Conservation (phyloP, 805 yeast species). For the Candida sanyiensis region DNA sequence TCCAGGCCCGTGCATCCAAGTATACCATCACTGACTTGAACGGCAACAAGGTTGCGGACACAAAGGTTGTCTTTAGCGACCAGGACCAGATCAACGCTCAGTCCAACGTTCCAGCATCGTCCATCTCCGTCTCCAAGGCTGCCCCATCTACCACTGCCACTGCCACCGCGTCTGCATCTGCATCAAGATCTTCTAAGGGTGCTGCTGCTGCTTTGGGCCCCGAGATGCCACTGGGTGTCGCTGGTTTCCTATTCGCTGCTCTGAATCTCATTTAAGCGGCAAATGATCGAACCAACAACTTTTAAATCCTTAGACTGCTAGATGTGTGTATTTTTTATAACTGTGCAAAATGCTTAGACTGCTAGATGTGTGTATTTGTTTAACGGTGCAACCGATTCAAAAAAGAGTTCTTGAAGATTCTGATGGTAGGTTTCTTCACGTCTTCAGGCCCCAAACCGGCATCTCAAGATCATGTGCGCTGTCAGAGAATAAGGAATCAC, state of each 20-base stretch:
- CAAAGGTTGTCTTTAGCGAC: conserved; percentile 34
- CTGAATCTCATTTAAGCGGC: background rate
- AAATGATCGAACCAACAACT: no score
- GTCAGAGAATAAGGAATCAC: no score
- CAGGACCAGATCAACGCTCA: conserved; percentile 34
- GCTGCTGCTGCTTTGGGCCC: conserved; percentile 10
- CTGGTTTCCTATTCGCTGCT: conserved; percentile 7
- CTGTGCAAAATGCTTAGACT: no score
- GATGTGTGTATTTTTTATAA: no score
- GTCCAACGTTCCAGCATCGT: conserved; percentile 17
- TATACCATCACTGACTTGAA: conserved; percentile 35
- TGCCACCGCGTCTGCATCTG: conserved; percentile 16
- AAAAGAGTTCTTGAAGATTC: no score
- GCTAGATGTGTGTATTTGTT: no score
- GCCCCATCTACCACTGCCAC: conserved; percentile 19
- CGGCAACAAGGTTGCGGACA: conserved; percentile 29
- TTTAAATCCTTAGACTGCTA: no score
- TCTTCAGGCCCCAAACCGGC: no score
- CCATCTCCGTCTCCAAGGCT: conserved; percentile 9
- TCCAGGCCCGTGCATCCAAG: conserved; percentile 33
- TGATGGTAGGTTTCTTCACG: no score
- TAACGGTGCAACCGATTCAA: no score
- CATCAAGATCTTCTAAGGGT: conserved; percentile 15
- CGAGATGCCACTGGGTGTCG: conserved; percentile 6
- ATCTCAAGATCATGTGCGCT: no score